Base-by-base conservation (phyloP, 1,284 basidiomycete species). In the Irpex lacteus region DNA sequence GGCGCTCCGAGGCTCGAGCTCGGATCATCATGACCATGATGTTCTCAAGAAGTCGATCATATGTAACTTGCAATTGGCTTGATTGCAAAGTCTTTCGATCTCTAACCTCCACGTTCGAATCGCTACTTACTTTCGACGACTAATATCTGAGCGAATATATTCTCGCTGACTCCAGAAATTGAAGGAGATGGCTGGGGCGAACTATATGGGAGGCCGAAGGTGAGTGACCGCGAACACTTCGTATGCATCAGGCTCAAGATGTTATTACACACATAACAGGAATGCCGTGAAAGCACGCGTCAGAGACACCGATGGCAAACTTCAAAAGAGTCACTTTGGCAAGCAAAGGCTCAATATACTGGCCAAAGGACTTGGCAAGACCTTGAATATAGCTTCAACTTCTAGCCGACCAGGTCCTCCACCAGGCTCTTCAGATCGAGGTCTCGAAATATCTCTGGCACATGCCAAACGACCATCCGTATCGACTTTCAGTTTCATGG, bases 161-260 rank as follows among this genome's bases (percentile, higher is more conserved):
- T 26, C 26, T 26, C 26, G 26, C 26, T 26, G 26, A 26, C 26
- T 26, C 4, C 26, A 26, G 26, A 26, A 26, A 26, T 26, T 26
- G 26, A 26, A 26, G 26, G 26, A 26, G 4, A 85, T 84, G 83
- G 72, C 76, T 3, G 85, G 85, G 4, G 84, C 85, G 53, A 87
- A 87, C 67, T 87, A 86, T 69, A 87, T 85, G 81, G 85, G 85
- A 18, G 85, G 85, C 40, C 84, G 80, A 72, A 78, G 83, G 85
- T 84, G 63, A 53, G 72, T 68, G 18, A 6, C 37, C 21, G 4
- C 38, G 9, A 38, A 36, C 18, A 26, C 47, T 52, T n/a, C 44
- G 15, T 19, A 19, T n/a, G 19, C 21, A n/a, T 53, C 8, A 19
- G 9, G 11, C 9, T 9, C 9, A 53, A 26, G 21, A 6, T 56